phyloP scores from a whole-genome alignment of 306 rosid genomes.

The Myrica gale region DNA sequence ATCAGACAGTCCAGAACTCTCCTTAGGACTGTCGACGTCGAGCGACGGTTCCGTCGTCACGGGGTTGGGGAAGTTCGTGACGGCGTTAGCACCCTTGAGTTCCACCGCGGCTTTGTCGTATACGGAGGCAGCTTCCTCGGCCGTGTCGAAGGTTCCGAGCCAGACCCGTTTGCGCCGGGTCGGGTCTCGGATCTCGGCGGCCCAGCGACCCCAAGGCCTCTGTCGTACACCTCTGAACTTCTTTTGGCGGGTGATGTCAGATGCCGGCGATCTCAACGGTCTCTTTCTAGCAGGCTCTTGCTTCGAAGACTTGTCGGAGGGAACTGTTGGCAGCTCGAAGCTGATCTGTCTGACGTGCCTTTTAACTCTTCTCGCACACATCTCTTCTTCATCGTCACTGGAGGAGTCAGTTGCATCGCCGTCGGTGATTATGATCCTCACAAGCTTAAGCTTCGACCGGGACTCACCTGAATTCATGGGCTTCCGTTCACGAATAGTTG shows the following conservation, averaged over 20 bases:
- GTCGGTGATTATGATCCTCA: constrained; percentile 72
- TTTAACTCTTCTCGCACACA: constrained; percentile 25
- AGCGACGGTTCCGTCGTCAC: constrained; percentile 1
- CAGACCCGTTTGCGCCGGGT: constrained; percentile 55
- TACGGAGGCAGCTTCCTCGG: constrained; percentile 72
- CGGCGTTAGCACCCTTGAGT: constrained; percentile 61
- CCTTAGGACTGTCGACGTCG: neutral
- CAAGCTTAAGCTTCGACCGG: constrained; percentile 43
- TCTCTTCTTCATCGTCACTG: constrained; percentile 40
- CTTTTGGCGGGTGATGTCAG: constrained; percentile 13
- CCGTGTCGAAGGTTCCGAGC: constrained; percentile 84
- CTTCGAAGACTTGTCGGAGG: constrained; percentile 9
- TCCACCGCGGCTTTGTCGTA: constrained; percentile 70
- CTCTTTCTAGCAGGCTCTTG: constrained; percentile 21
- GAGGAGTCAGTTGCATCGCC: constrained; percentile 78
- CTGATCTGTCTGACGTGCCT: constrained; percentile 45
- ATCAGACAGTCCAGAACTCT: constrained; percentile 31
- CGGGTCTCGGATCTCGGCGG: constrained; percentile 87
- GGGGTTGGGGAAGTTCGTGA: constrained; percentile 55
- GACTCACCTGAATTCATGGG: neutral
- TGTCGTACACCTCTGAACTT: constrained; percentile 68
- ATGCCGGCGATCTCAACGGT: constrained; percentile 6
- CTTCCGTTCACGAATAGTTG: constrained; percentile 8
- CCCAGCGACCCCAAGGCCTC: constrained; percentile 91
- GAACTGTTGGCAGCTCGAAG: constrained; percentile 15